Conservation (phyloP, 2,329 filamentous ascomycete species). For the Colletotrichum phormii region DNA sequence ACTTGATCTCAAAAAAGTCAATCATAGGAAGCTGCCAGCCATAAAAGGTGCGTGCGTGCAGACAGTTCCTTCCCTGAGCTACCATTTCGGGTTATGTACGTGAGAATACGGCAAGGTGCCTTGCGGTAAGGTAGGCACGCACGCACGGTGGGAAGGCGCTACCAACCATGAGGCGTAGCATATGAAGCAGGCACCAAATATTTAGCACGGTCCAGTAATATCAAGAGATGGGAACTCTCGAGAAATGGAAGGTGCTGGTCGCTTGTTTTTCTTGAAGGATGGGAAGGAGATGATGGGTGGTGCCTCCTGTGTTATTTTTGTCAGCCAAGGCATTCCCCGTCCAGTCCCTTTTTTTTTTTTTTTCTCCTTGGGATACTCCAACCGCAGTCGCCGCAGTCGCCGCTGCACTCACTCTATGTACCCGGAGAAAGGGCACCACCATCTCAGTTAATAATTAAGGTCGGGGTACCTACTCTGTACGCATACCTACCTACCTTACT, state of each 20-base stretch:
- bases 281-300: slow-evolving; percentile 10
- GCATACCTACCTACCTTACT: no score
- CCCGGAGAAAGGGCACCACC: background rate
- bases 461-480: background rate
- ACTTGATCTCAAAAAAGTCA: slow-evolving; percentile 4
- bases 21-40: background rate
- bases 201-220: slow-evolving; percentile 12
- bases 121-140: slow-evolving; percentile 4
- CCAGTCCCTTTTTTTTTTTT: background rate
- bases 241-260: slow-evolving; percentile 8
- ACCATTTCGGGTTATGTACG: slow-evolving; percentile 3
- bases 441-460: background rate
- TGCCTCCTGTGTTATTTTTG: slow-evolving; percentile 31
- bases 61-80: background rate
- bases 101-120: background rate
- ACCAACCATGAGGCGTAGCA: background rate
- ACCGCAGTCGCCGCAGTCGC: background rate
- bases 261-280: background rate
- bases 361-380: background rate
- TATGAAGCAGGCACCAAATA: slow-evolving; percentile 20
- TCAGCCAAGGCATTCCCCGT: slow-evolving; percentile 25
- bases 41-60: slow-evolving; percentile 19
- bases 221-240: background rate
- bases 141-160: background rate
- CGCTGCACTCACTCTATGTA: background rate